Percentiles rank a stretch among this genome's conserved stretches.
phyloP scores from a whole-genome alignment of 139 green algal species.

The Chlamydomonas sphaeroides region DNA sequence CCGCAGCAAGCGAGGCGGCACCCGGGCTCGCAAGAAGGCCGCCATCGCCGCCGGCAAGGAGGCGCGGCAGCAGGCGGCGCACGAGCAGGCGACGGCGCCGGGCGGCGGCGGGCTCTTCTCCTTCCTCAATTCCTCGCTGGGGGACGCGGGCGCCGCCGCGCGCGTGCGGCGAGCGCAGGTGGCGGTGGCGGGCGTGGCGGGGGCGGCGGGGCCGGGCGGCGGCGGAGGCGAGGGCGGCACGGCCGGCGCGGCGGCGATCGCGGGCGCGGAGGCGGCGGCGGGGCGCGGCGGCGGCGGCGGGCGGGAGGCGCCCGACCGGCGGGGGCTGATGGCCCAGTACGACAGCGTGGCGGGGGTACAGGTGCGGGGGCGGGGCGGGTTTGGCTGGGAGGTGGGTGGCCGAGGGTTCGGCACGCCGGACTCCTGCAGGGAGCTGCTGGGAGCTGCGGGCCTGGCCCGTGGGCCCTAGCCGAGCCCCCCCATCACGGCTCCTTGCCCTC shows the following conservation, averaged over 20 bases:
- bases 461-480: no score
- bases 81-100: background rate
- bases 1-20: constrained; percentile 8
- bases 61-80: constrained; percentile 7
- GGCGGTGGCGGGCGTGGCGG: background rate
- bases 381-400: no score
- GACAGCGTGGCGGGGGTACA: constrained; percentile 11
- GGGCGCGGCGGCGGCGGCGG: background rate
- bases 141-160: background rate
- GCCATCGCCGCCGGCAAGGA: background rate
- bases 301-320: constrained; percentile 6
- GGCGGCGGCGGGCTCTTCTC: constrained; percentile 15
- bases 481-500: no score
- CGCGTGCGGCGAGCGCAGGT: constrained; percentile 35
- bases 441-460: no score
- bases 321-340: constrained; percentile 7
- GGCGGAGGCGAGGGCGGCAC: background rate
- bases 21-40: background rate
- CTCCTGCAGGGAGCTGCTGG: no score
- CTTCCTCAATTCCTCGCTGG: constrained; percentile 36
- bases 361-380: background rate
- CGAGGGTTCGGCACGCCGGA: no score
- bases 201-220: no score
- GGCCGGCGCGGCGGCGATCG: constrained; percentile 20
- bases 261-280: constrained; percentile 3